Evolutionary conservation across 345 rosid genomes (phyloP).

Genomic region (Lumnitzera littorea): DNA sequence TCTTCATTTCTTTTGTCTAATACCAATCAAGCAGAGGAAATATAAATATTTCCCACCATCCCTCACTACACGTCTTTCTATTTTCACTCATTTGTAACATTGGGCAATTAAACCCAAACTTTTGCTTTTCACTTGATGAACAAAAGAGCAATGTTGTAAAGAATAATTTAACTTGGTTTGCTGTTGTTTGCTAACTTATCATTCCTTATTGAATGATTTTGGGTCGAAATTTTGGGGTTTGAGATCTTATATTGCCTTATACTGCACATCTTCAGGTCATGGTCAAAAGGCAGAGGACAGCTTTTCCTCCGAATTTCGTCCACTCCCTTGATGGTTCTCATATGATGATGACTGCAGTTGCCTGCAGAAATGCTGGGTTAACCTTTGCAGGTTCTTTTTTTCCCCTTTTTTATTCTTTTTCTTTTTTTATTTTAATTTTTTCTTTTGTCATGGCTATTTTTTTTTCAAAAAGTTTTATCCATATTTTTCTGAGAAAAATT

Average conservation of each 20-base stretch:
- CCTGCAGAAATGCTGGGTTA: constrained; percentile 77
- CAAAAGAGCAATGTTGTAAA: no score
- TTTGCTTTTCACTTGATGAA: no score
- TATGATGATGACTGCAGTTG: constrained; percentile 99
- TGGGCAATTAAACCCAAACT: no score
- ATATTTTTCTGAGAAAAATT: no score
- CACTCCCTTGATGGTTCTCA: constrained; percentile 98
- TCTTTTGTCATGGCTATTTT: not conserved
- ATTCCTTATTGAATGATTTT: not conserved
- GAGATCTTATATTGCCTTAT: not conserved
- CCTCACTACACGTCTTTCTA: no score
- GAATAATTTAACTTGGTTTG: no score
- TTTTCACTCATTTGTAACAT: no score
- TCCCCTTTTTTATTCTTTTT: not conserved
- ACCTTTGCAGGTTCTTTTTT: constrained; percentile 70
- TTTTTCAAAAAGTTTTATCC: not conserved
- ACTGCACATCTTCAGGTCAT: constrained; percentile 36
- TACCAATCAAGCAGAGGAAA: no score
- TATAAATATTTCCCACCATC: no score
- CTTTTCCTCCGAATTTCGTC: constrained; percentile 97
- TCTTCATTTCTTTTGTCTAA: no score
- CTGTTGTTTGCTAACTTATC: no score
- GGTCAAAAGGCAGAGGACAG: constrained; percentile 83
- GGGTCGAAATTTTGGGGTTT: not conserved
- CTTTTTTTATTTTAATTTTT: not conserved